Evolutionary conservation across 2,329 filamentous ascomycete species (phyloP).

Genomic region (Colletotrichum tofieldiae): DNA sequence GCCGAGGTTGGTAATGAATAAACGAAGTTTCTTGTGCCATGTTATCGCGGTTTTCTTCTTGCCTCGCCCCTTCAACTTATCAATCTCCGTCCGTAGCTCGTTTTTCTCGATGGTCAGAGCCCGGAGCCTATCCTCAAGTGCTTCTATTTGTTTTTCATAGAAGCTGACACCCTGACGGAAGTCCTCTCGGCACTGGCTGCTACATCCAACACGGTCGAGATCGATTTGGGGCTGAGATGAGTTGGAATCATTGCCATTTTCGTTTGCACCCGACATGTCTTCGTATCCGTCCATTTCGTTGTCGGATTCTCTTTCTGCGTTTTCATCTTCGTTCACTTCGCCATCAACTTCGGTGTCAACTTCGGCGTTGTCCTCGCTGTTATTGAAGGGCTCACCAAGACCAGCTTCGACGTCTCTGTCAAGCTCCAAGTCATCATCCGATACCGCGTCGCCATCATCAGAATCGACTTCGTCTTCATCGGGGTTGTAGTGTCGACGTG

Average conservation of each 20-base stretch:
- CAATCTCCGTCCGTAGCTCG: background rate
- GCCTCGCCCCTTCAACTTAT: background rate
- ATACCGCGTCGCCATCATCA: slow-evolving; percentile 11
- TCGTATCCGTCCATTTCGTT: background rate
- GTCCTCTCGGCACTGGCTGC: background rate
- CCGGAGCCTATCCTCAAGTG: slow-evolving; percentile 3
- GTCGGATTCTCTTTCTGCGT: background rate
- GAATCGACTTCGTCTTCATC: slow-evolving; percentile 39
- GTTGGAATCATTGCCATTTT: background rate
- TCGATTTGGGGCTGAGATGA: background rate
- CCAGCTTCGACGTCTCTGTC: background rate
- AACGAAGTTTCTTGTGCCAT: slow-evolving; percentile 20
- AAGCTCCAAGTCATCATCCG: background rate
- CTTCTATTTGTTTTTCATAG: slow-evolving; percentile 3
- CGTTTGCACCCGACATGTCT: background rate
- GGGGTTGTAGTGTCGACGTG: slow-evolving; percentile 21
- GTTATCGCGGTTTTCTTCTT: slow-evolving; percentile 1
- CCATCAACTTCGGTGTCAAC: background rate
- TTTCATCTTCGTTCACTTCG: background rate
- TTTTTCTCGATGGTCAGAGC: background rate
- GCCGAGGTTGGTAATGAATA: background rate
- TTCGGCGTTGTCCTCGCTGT: background rate
- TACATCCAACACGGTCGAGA: slow-evolving; percentile 21
- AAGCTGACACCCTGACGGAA: background rate
- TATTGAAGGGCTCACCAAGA: background rate